Conservation (phyloP, 345 rosid species). For the Tarenaya hassleriana region DNA sequence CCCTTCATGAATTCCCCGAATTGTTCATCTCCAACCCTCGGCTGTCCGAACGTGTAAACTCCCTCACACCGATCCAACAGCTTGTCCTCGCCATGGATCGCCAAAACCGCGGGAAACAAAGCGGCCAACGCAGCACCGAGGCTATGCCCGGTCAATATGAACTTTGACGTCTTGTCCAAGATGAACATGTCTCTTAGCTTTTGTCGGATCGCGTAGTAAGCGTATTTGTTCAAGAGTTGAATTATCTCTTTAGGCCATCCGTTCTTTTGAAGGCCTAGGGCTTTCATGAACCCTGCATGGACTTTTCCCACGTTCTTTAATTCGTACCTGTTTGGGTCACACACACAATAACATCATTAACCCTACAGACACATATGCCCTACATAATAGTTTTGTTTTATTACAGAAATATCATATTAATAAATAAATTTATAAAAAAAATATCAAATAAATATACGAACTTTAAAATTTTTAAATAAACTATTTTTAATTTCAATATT, state of each 20-base stretch:
- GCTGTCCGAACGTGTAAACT: slow-evolving; percentile 69
- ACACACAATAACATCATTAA: too few relatives aligned
- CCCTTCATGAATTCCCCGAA: slow-evolving; percentile 44
- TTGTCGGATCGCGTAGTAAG: slow-evolving; percentile 48
- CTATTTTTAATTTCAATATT: not conserved
- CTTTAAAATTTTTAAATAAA: too few relatives aligned
- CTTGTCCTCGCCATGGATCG: slow-evolving; percentile 36
- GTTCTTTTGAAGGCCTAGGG: slow-evolving; percentile 42
- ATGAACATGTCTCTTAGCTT: slow-evolving; percentile 28
- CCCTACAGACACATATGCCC: too few relatives aligned
- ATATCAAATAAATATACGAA: too few relatives aligned
- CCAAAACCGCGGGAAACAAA: slow-evolving; percentile 44
- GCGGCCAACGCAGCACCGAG: slow-evolving; percentile 59
- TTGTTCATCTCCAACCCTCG: slow-evolving; percentile 52
- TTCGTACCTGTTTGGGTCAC: slow-evolving; percentile 17
- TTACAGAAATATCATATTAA: too few relatives aligned
- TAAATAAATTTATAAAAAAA: too few relatives aligned
- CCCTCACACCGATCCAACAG: slow-evolving; percentile 49
- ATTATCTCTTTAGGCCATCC: slow-evolving; percentile 42
- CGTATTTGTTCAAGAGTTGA: slow-evolving; percentile 26
- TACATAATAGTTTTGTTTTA: too few relatives aligned
- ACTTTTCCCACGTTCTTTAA: slow-evolving; percentile 35
- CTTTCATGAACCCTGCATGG: slow-evolving; percentile 62
- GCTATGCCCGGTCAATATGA: slow-evolving; percentile 62
- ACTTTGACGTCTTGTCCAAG: slow-evolving; percentile 32